Base-by-base conservation (phyloP, 1,139 yeast species). In the Kazachstania sp. region DNA sequence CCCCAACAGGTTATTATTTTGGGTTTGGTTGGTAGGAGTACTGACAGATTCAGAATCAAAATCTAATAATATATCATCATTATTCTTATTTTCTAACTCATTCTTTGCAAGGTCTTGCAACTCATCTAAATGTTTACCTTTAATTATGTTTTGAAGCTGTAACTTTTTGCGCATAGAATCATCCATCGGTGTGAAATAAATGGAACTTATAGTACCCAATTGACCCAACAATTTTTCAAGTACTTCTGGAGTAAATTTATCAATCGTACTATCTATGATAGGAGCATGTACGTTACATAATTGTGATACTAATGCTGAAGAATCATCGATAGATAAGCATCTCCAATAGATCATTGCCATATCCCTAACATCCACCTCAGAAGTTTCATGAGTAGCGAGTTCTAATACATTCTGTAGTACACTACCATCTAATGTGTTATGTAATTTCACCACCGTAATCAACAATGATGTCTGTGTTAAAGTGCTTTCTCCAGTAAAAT, bases 341-440 rank as follows among this genome's bases (percentile, higher is more conserved):
- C 98, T 80, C 97, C 97, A 92, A 68, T 88, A 92, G 45, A 92
- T 77, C 67, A 83, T 92, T 0, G 97, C 97, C 68, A 92, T 80
- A 67, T 92, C 98, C 60, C 97, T 78, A 37, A 92, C 86, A 65
- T 92, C 98, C 2, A 95, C 85, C 64, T 88, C 88, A 57, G 87
- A 95, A 50, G 88, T 77, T 50, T 81, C 79, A 49, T 81, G 79
- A 1, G 96, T 48, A 12, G 95, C 87, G 48, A 79, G 71, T 56
- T 85, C 87, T 54, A 92, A 73, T 3, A 86, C 75, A 43, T 73
- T 74, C 64, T 90, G 95, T 54, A 92, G 74, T 31, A 81, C 65
- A 16, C 70, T 72, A 29, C 71, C 72, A 23, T 77, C 72, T 37
- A 59, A 45, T 44, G 51, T 49, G 43, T 61, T 60, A 59, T 64